Evolutionary conservation across 2,329 filamentous ascomycete genomes (phyloP).

Genomic region (Colletotrichum simmondsii): DNA sequence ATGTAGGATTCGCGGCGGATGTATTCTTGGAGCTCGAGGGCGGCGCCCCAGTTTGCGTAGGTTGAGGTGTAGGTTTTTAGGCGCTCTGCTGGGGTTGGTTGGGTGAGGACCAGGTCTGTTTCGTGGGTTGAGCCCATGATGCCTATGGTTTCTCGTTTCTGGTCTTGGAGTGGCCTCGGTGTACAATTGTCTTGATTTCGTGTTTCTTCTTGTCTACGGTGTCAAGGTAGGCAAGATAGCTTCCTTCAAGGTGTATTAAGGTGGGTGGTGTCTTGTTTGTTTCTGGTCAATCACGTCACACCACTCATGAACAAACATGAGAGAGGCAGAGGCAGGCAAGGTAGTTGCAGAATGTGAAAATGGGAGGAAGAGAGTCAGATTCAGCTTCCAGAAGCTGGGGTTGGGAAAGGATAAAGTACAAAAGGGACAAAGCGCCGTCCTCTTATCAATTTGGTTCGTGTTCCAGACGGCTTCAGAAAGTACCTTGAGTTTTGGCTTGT

Average conservation of each 20-base stretch:
- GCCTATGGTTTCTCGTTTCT: neutral
- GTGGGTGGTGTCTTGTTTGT: neutral
- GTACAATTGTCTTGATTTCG: neutral
- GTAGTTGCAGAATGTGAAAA: neutral
- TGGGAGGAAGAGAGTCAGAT: neutral
- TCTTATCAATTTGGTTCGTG: slow-evolving; percentile 14
- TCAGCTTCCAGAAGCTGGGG: neutral
- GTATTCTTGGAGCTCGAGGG: slow-evolving; percentile 66
- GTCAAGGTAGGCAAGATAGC: neutral
- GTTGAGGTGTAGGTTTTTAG: slow-evolving; percentile 65
- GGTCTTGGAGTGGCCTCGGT: neutral
- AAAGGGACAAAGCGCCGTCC: slow-evolving; percentile 19
- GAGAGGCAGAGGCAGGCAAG: too few species aligned
- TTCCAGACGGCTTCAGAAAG: neutral
- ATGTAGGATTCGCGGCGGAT: slow-evolving; percentile 69
- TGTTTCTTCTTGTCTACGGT: neutral
- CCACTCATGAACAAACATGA: neutral
- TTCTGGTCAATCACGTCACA: neutral
- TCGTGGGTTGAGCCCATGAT: slow-evolving; percentile 31
- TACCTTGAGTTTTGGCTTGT: neutral
- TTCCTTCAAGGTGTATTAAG: neutral
- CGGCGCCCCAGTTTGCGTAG: slow-evolving; percentile 67
- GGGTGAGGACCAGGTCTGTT: slow-evolving; percentile 55
- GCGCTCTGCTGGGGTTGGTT: slow-evolving; percentile 68
- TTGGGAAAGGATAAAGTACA: neutral